Base-by-base conservation (phyloP, 257 asterid genomes). In the Solanum virginianum region DNA sequence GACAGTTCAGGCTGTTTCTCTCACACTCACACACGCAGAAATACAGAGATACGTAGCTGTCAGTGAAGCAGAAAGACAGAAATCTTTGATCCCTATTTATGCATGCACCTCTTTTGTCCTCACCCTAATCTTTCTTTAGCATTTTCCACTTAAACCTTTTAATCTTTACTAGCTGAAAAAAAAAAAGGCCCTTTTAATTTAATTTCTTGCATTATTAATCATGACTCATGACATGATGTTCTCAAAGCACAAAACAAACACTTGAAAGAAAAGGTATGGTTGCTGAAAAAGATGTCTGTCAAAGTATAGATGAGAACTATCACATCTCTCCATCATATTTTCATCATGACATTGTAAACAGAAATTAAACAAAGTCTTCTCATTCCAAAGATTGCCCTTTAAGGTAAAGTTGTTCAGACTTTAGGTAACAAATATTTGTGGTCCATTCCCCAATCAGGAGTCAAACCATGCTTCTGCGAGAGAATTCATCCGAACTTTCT, bases 251-350 rank as follows among this genome's bases (percentile, higher is more conserved):
- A 59, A 68, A 49, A 20, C 26, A 75, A 77, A 16, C 39, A 24
- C 12, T 29, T 43, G 18, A 83, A 72, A 81, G 41, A 36, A 85
- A 79, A 14, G 1, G 81, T 82, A 72, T 83, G 80, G 45, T 81
- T 90, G 90, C 80, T 91, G 94, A 92, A 91, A 93, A 91, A 89
- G 94, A 92, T 90, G 90, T 90, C 87, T 90, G 94, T 91, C 92
- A 77, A 86, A 86, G 91, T 89, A 90, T 86, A 92, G 86, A 88
- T 87, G 91, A 90, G 85, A 92, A 92, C 96, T 88, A 93, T 94
- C 96, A 94, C 96, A 94, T 94, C 95, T 32, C 13, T 69, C 53
- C 26, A 69, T 49, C 85, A 49, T 83, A 68, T 83, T 83, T 70
- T 83, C 66, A 83, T 77, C 16, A 77, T 51, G 82, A 49, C 57